Base-by-base conservation (phyloP, 805 yeast genomes). In the Candida peoriensis region DNA sequence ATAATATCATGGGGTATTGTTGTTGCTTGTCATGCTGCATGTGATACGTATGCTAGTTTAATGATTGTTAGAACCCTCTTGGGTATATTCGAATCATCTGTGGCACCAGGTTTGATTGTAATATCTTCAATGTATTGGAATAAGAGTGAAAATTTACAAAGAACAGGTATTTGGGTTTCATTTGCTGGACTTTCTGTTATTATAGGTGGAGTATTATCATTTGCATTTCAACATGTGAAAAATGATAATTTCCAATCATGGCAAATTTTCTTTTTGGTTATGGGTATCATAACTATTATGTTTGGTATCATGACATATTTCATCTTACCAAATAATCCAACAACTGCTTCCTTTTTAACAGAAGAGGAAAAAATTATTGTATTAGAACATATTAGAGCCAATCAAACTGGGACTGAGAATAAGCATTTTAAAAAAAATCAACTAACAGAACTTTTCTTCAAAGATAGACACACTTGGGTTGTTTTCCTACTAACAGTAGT, bases 111-210 rank as follows among this genome's bases (percentile, higher is more conserved):
- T 0, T 65, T 75, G 32, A 66, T 76, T 36, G 60, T 76, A 19
- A 65, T 78, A 28, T 72, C 78, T 24, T 72, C 81, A 19, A 76
- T 76, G 81, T 79, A 76, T 58, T 79, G 76, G 57, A 69, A 70
- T 24, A 70, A 68, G 36, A 50, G 61, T 5, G 78, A 74, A 41
- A 78, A 73, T 48, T 58, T 69, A 25, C 59, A 63, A 20, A 60
- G 78, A 50, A 73, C 75, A 28, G 78, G 78, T 6, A 61, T 64
- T 28, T 72, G 78, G 76, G 73, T 76, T 5, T 60, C 72, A n/a
- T 74, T 68, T 57, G 76, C 78, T 1, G 81, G 83, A 13, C 51
- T 64, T 3, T 69, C 68, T 26, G 64, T 63, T 21, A 61, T 69
- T 8, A 47, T 69, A 20, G 74, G 75, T 39, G 73, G 74, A 4